Evolutionary conservation across 371 early-diverging fungal species (phyloP).

Genomic region (Rhizopus delemar): DNA sequence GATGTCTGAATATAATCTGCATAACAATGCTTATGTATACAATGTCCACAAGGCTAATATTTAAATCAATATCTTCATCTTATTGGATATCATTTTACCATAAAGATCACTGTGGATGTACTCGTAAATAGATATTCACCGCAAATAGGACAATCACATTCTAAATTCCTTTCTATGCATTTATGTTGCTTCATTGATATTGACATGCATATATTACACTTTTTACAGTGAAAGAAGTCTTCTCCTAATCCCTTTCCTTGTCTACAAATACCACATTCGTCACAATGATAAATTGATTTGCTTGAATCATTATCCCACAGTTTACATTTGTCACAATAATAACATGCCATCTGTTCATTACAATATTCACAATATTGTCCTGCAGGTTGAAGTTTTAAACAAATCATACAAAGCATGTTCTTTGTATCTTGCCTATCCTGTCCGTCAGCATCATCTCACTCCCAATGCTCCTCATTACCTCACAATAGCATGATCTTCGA

Average conservation of each 20-base stretch:
- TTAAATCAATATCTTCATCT: background rate
- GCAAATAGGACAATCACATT: conserved; percentile 96
- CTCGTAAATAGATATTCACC: conserved; percentile 94
- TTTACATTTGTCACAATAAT: conserved; percentile 93
- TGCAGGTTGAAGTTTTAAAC: conserved; percentile 79
- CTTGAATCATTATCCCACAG: conserved; percentile 88
- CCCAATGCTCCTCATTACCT: conserved; percentile 51
- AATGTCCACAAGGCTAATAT: conserved; percentile 88
- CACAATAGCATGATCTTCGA: conserved; percentile 81
- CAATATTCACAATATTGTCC: conserved; percentile 77
- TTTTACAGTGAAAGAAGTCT: conserved; percentile 94
- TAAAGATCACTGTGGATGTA: conserved; percentile 79
- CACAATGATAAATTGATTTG: conserved; percentile 90
- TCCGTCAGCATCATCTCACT: too few species aligned
- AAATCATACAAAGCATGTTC: conserved; percentile 93
- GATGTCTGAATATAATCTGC: conserved; percentile 81
- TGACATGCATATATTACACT: conserved; percentile 92
- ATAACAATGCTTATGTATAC: conserved; percentile 90
- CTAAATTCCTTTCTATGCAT: conserved; percentile 92
- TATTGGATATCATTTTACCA: conserved; percentile 58
- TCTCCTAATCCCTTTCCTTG: conserved; percentile 77
- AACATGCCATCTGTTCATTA: conserved; percentile 62
- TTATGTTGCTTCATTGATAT: conserved; percentile 78
- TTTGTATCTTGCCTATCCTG: conserved; percentile 66
- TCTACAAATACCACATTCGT: conserved; percentile 92